Evolutionary conservation across 441 rosid species (phyloP).

Genomic region (Jatropha multifida): DNA sequence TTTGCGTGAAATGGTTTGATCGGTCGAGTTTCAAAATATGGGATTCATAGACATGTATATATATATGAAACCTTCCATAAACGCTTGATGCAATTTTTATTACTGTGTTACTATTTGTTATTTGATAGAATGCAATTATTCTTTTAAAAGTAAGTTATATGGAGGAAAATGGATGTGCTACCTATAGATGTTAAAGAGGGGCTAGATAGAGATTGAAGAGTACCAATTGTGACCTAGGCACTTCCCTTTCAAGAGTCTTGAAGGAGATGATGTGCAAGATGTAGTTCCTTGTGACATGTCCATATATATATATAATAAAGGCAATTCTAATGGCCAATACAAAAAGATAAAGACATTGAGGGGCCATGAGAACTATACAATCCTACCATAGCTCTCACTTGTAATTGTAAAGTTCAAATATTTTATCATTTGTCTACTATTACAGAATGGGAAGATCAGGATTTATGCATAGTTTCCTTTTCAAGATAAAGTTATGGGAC

Average conservation of each 20-base stretch:
- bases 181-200: not conserved
- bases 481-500: conserved; percentile 9
- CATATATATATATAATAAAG: too few relatives aligned
- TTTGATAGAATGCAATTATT: not conserved
- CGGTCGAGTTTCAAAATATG: too few relatives aligned
- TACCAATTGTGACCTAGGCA: not conserved
- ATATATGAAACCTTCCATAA: too few relatives aligned
- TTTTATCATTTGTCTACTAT: too few relatives aligned
- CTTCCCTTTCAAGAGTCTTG: conserved; percentile 6
- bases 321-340: not conserved
- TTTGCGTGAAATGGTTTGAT: too few relatives aligned
- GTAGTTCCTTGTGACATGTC: not conserved
- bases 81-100: too few relatives aligned
- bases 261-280: not conserved
- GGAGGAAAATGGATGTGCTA: not conserved
- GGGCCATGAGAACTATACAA: not conserved
- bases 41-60: too few relatives aligned
- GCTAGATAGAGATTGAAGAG: not conserved
- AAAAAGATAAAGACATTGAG: conserved; percentile 11
- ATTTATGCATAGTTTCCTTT: not conserved
- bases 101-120: too few relatives aligned
- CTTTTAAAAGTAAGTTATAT: not conserved
- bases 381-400: not conserved
- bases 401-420: not conserved
- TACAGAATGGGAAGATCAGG: not conserved